Evolutionary conservation across 2,329 filamentous ascomycete species (phyloP), one percentile per base, ranked within the genome.

Genomic region (Alternaria arborescens): DNA sequence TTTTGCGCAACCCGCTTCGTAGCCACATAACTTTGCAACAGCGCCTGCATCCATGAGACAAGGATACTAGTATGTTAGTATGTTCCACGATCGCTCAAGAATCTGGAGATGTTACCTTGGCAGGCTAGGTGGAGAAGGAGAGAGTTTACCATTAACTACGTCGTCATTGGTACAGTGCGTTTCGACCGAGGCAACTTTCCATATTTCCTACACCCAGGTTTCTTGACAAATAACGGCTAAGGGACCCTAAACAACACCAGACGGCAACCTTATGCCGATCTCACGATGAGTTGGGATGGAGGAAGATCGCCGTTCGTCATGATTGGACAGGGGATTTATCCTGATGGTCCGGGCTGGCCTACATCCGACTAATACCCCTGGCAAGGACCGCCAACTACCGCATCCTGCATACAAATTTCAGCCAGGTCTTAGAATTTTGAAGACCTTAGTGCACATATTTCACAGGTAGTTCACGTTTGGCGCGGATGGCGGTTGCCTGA

Each of bases 321-420:
- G 22, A 55, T 55, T 55, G 52, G 52, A 12, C 20, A 24, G 16
- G 14, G 14, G 24, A 30, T 22, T 20, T 8, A 26, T 22, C 52
- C 43, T 43, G 34, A 32, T 41, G 42, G 32, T 22, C n/a, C 52
- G 52, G 52, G 30, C 28, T 40, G 20, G 52, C 42, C 24, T 48
- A 46, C 24, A 28, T 55, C 52, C 42, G 42, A 28, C 36, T 38
- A 24, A n/a, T 44, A 48, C 52, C 52, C 52, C 42, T 48, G 42
- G 43, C 22, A 55, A 55, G 28, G 48, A 22, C 43, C 20, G 24
- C n/a, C 24, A 47, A 44, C n/a, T 30, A 36, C 42, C 28, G 28
- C 20, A 36, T 28, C 11, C 28, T 47, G 20, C 46, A 50, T 50
- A 50, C 30, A 16, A n/a, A 50, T 14, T 36, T 50, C 46, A 50